Conservation (phyloP, 2,329 filamentous ascomycete species). For the Talaromyces sp. region DNA sequence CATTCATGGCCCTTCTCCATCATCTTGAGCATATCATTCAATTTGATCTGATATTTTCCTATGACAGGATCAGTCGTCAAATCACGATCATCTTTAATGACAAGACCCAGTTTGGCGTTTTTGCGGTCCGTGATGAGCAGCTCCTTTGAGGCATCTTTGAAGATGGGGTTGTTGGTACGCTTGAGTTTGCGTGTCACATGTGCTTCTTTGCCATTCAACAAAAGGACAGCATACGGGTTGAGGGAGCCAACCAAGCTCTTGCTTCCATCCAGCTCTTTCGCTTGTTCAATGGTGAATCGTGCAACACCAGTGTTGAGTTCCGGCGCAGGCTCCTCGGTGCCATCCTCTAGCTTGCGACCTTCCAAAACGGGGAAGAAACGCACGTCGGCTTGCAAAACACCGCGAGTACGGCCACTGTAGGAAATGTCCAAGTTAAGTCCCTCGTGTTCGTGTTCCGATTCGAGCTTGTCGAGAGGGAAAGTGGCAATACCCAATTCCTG, state of each 20-base stretch:
- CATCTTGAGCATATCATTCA: constrained; percentile 86
- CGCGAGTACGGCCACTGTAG: constrained; percentile 76
- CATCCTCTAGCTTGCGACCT: constrained; percentile 60
- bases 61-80: constrained; percentile 75
- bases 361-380: constrained; percentile 93
- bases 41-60: constrained; percentile 89
- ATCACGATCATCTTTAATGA: constrained; percentile 93
- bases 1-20: constrained; percentile 93
- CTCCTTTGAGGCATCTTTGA: constrained; percentile 88
- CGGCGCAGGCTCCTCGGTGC: constrained; percentile 72
- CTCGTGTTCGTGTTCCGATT: constrained; percentile 71
- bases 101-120: constrained; percentile 80
- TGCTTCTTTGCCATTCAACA: constrained; percentile 88
- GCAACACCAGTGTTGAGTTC: constrained; percentile 92
- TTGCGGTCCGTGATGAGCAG: constrained; percentile 92
- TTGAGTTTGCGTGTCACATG: constrained; percentile 89
- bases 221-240: constrained; percentile 81
- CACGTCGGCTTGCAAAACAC: constrained; percentile 73
- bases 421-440: constrained; percentile 81
- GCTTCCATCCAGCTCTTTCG: constrained; percentile 87
- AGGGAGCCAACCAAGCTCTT: constrained; percentile 89
- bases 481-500: constrained; percentile 87
- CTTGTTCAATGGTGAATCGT: constrained; percentile 88
- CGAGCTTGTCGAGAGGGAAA: constrained; percentile 77
- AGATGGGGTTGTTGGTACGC: constrained; percentile 95